Percentiles rank a stretch among this genome's conserved stretches.
phyloP scores from a whole-genome alignment of 345 rosid genomes.

The Garcia nutans region DNA sequence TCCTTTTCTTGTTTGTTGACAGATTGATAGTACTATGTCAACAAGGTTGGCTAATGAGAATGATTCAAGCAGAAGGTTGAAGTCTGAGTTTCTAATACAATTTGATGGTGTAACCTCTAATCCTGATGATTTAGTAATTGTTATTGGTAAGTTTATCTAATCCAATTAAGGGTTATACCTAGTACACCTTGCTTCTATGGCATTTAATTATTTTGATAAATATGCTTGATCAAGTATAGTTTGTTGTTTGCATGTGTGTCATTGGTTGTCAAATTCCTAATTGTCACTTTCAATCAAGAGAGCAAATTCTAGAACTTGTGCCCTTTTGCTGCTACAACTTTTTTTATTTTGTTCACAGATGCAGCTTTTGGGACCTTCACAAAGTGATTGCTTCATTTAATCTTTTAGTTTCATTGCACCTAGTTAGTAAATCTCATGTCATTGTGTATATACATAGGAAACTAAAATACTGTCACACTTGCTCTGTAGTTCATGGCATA shows the following conservation, averaged over 20 bases:
- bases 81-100: conserved; percentile 92
- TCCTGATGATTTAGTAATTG: conserved; percentile 77
- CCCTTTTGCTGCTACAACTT: neutral
- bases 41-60: conserved; percentile 78
- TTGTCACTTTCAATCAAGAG: neutral
- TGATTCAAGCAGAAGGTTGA: conserved; percentile 91
- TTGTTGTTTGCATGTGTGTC: neutral
- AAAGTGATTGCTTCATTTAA: conserved; percentile 2
- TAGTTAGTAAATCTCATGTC: neutral
- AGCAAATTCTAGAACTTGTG: neutral
- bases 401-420: neutral
- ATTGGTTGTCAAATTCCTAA: neutral
- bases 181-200: neutral
- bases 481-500: neutral
- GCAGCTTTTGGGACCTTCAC: conserved; percentile 1
- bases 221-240: neutral
- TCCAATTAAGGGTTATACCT: conserved; percentile 6
- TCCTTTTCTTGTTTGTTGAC: conserved; percentile 23
- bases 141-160: conserved; percentile 59
- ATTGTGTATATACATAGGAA: neutral
- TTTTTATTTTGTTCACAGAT: neutral
- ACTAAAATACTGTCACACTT: too few relatives aligned
- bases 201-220: neutral
- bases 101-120: conserved; percentile 94
- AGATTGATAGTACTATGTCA: conserved; percentile 97